Percentiles rank a stretch among this genome's conserved stretches.
phyloP scores from a whole-genome alignment of 352 stramenopile species.

The Phytophthora brassicae region DNA sequence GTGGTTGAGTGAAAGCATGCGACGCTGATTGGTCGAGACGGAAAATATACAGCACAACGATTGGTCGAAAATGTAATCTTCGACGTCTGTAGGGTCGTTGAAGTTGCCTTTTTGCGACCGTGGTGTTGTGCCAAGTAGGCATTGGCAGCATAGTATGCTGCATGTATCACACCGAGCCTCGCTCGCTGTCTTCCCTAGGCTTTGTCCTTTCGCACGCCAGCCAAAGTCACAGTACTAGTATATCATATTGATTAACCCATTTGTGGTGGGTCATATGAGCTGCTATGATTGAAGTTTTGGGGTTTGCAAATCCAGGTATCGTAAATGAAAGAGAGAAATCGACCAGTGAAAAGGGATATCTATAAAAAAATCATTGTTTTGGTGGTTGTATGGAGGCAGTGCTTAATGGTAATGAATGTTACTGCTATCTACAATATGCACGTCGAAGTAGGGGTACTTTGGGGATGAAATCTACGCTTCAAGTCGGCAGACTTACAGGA shows the following conservation, averaged over 20 bases:
- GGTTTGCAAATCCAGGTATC: slow-evolving; percentile 2
- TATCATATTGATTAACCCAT: slow-evolving; percentile 9
- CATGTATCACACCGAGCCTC: too few species aligned
- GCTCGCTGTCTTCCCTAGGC: too few species aligned
- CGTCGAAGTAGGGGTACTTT: slow-evolving; percentile 1
- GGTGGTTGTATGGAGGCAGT: neutral
- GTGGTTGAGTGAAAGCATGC: slow-evolving; percentile 15
- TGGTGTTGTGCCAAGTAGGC: too few species aligned
- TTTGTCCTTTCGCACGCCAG: slow-evolving; percentile 5
- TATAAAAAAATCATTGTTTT: neutral
- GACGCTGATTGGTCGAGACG: too few species aligned
- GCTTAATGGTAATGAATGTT: neutral
- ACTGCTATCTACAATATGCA: slow-evolving; percentile 25
- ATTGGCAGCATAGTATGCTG: too few species aligned
- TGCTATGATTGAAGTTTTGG: neutral
- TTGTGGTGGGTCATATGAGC: neutral
- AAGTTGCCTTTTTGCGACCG: slow-evolving; percentile 13
- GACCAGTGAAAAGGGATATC: slow-evolving; percentile 23
- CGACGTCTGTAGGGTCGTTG: slow-evolving; percentile 19
- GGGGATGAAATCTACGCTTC: slow-evolving; percentile 2
- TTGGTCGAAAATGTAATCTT: slow-evolving; percentile 9
- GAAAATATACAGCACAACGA: too few species aligned
- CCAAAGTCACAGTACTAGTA: slow-evolving; percentile 9
- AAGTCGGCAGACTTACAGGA: slow-evolving; percentile 26
- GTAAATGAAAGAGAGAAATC: slow-evolving; percentile 8